Base-by-base conservation (phyloP, 1,139 yeast genomes). In the Tardiomyces digboiensis region DNA sequence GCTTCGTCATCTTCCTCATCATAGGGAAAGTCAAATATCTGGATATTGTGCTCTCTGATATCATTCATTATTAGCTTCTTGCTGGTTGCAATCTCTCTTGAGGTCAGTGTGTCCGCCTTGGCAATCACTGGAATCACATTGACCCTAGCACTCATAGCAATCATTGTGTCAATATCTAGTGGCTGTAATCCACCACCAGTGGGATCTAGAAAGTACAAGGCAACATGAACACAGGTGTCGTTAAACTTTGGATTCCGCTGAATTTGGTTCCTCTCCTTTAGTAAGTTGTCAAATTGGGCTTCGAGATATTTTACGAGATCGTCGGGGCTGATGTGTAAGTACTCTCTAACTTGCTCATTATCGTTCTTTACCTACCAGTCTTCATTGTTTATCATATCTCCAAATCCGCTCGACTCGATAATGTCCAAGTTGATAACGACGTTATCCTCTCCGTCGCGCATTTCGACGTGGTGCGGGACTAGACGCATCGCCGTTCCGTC, bases 161-260 rank as follows among this genome's bases (percentile, higher is more conserved):
- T 83, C 95, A 91, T 85, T 42, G 88, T 84, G 67, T 86, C 96
- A 55, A 91, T 84, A 65, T 91, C 99, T 57, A 91, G 72, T 2
- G 98, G 97, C 66, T 87, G 88, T 56, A 91, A 73, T 39, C 94
- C 79, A 65, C 89, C 97, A 39, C 97, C 98, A 1, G 97, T 86
- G 46, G 98, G 98, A 57, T 96, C 80, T 55, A 91, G 86, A 62
- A 91, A 91, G 68, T 91, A 91, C 50, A 91, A 73, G 64, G 96
- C 89, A 3, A 95, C 97, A 60, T 91, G 97, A 29, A 91, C 97
- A 55, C 98, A 77, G 65, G 88, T 71, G 65, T 93, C 98, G 19
- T 56, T 51, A 50, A 57, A 57, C 47, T 70, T 72, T 2, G 89
- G 89, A 59, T 82, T 82, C 64, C 98, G 79, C 65, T 85, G 80